Evolutionary conservation across 768 basidiomycete species (phyloP), one percentile per base, ranked within the genome.

Genomic region (Cyathus striatus): DNA sequence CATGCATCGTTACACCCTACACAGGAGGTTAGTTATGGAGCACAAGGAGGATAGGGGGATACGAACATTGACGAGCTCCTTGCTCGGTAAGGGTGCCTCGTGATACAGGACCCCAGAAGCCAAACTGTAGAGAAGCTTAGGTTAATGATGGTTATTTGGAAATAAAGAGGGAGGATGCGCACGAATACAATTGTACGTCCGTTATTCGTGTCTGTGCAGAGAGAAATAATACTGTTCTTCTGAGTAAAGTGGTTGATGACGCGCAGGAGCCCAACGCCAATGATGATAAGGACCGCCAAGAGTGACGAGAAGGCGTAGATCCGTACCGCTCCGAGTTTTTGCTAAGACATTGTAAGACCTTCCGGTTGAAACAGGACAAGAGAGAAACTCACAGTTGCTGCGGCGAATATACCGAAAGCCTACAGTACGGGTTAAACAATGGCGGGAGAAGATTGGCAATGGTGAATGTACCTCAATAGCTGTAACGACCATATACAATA

Each of bases 1-100:
- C 82, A 92, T 6, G 68, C 64, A 18, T 55, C 48, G 6, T 63
- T 63, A 57, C 90, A 93, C 66, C 76, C 89, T 90, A 53, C 1
- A 23, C 23, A n/a, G n/a, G n/a, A n/a, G n/a, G n/a, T n/a, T n/a
- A n/a, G n/a, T n/a, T n/a, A n/a, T n/a, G n/a, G n/a, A n/a, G n/a
- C n/a, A n/a, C n/a, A n/a, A n/a, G n/a, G n/a, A n/a, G n/a, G n/a
- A n/a, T n/a, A n/a, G n/a, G n/a, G n/a, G n/a, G n/a, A n/a, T n/a
- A n/a, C n/a, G n/a, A n/a, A n/a, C n/a, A n/a, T n/a, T n/a, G n/a
- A n/a, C n/a, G n/a, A n/a, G n/a, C n/a, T 70, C 0, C 10, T 16
- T 3, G 38, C n/a, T 52, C 45, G 49, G 21, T 78, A 38, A 14
- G 47, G 47, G 5, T 49, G 56, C 24, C 59, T n/a, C 5, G 62